A percentile compares a stretch with the other conserved stretches of the same genome.
phyloP scores from a whole-genome alignment of 177 flowering plant genomes.

The Vitis hybrid region DNA sequence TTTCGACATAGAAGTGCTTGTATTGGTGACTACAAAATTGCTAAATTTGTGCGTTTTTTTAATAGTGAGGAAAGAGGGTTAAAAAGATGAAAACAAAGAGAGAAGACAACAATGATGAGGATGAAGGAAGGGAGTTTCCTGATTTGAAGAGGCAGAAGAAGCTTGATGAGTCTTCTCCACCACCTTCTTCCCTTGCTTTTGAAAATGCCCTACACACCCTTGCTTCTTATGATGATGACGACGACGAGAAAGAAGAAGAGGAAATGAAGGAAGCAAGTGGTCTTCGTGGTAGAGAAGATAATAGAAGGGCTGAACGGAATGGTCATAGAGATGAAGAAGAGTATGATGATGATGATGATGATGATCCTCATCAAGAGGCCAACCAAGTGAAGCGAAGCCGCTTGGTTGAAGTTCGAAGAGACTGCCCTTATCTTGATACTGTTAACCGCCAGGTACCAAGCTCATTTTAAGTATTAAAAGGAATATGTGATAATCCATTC shows the following conservation, averaged over 20 bases:
- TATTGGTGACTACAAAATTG: no score
- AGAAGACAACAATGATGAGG: conserved; percentile 24
- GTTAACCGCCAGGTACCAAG: conserved; percentile 89
- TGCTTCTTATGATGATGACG: conserved; percentile 68
- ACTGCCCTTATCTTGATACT: conserved; percentile 96
- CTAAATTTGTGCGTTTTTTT: no score
- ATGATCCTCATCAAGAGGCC: conserved; percentile 9
- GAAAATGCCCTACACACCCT: conserved; percentile 65
- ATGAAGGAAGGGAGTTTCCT: conserved; percentile 17
- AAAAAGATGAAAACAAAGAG: conserved; percentile 37
- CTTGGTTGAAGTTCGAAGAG: conserved; percentile 64
- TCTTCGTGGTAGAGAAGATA: conserved; percentile 1
- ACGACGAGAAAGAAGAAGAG: conserved; percentile 37
- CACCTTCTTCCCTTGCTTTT: conserved; percentile 33
- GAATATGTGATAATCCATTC: no score
- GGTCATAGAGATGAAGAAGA: conserved; percentile 22
- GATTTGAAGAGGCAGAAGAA: conserved; percentile 51
- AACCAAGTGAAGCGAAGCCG: conserved; percentile 39
- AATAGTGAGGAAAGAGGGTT: no score
- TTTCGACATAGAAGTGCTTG: no score
- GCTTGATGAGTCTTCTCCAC: conserved; percentile 24
- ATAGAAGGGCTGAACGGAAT: conserved; percentile 3
- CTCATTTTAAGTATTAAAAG: neutral
- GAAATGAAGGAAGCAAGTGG: conserved; percentile 16
- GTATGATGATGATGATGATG: conserved; percentile 38